Base-by-base conservation (phyloP, 1,284 basidiomycete genomes). In the Ustilago loliicola region DNA sequence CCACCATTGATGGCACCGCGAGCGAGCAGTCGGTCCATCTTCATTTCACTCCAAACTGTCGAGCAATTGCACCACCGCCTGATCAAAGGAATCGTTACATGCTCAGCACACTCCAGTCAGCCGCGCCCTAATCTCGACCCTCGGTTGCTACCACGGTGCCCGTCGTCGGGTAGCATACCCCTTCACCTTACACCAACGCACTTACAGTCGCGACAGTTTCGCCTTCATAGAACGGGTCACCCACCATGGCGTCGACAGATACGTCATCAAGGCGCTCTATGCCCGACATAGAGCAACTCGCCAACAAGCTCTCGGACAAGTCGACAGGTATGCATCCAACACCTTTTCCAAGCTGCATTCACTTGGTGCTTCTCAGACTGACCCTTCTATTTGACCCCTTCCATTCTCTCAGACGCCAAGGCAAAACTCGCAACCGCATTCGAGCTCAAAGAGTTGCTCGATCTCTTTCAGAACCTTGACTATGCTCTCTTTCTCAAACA, bases 401-500 rank as follows among this genome's bases (percentile, higher is more conserved):
- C n/a, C 47, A 3, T 48, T 23, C 21, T 29, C 21, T 23, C 72
- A 74, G 82, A 84, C 40, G 48, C 69, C 45, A 76, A 78, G 55
- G 62, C 62, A 15, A 83, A 79, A 56, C 63, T 80, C 11, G 54
- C 71, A 17, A 78, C 70, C 25, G 83, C 83, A 15, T 66, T 72
- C 32, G 84, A 85, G 63, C 71, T 85, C 65, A 83, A 83, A 54
- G 84, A 85, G 21, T 62, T 81, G 38, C 61, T 80, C 61, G 84
- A 85, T 51, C 68, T 81, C 47, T 82, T 75, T 51, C 80, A 82
- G 40, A 81, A 73, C 65, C 69, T 91, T 40, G 94, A 96, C 80
- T 92, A 93, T 47, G 89, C 91, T 51, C 91, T 92, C 58, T 89
- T 89, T 74, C 87, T 89, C 34, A 88, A 87, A 61, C 83, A 88